Evolutionary conservation across 352 stramenopile genomes (phyloP).

Genomic region (Phytophthora fragariaefolia): DNA sequence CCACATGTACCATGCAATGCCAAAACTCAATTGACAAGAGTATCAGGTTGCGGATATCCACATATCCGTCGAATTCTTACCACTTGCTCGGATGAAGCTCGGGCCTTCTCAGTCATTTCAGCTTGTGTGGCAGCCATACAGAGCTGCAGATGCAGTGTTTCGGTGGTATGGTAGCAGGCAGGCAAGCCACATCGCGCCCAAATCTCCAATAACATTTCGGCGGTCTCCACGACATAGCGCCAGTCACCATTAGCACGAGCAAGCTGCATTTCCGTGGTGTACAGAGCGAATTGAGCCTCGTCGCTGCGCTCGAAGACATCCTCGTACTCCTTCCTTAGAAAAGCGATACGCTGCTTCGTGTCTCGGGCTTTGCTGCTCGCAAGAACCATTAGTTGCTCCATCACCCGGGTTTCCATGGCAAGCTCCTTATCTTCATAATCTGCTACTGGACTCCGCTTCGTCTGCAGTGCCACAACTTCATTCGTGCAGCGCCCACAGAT

Average conservation of each 20-base stretch:
- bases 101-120: constrained; percentile 24
- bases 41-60: constrained; percentile 38
- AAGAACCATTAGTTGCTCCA: constrained; percentile 45
- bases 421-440: constrained; percentile 14
- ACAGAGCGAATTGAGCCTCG: constrained; percentile 52
- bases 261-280: constrained; percentile 50
- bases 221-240: constrained; percentile 32
- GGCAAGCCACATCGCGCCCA: constrained; percentile 47
- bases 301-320: constrained; percentile 27
- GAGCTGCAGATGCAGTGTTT: constrained; percentile 65
- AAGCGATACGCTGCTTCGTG: constrained; percentile 20
- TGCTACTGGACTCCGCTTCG: neutral
- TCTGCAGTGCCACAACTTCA: constrained; percentile 10
- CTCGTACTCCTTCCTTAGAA: constrained; percentile 16
- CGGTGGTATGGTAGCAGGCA: constrained; percentile 42
- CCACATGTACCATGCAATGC: too few relatives aligned
- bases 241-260: constrained; percentile 38
- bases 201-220: constrained; percentile 40
- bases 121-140: constrained; percentile 41
- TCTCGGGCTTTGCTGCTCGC: constrained; percentile 12
- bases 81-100: constrained; percentile 18
- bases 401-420: constrained; percentile 22
- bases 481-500: constrained; percentile 48
- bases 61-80: constrained; percentile 38
- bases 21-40: constrained; percentile 1